Percentiles rank a stretch among this genome's conserved stretches.
Conservation (phyloP, 2,329 filamentous ascomycete genomes). For the Diplodia intermedia region DNA sequence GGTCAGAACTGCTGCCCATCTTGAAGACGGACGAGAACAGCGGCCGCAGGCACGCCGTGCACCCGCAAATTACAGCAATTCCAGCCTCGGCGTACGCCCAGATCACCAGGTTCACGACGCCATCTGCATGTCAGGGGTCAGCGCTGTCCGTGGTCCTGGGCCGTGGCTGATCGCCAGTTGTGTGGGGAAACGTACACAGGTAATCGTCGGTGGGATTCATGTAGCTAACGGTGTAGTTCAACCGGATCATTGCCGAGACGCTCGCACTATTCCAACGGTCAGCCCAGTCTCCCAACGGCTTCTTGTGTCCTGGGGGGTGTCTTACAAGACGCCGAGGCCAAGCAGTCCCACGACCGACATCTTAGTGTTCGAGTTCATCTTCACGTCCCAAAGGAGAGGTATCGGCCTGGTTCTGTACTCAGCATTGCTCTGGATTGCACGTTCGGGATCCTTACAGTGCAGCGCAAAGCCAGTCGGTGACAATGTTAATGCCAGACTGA, state of each 20-base stretch:
- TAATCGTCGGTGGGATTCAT: slow-evolving; percentile 44
- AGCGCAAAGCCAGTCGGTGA: slow-evolving; percentile 47
- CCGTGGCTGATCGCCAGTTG: background rate
- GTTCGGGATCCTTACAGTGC: slow-evolving; percentile 37
- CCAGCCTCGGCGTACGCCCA: slow-evolving; percentile 48
- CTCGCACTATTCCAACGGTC: slow-evolving; percentile 19
- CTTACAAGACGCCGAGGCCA: slow-evolving; percentile 40
- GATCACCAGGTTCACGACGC: slow-evolving; percentile 45
- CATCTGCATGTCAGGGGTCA: slow-evolving; percentile 33
- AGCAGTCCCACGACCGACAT: slow-evolving; percentile 38
- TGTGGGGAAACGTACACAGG: slow-evolving; percentile 36
- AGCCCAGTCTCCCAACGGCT: slow-evolving; percentile 36
- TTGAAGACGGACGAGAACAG: slow-evolving; percentile 40
- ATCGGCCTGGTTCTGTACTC: slow-evolving; percentile 36
- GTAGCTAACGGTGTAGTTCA: slow-evolving; percentile 46
- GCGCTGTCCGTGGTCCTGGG: background rate
- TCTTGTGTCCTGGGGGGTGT: background rate
- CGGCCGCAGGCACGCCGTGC: slow-evolving; percentile 41
- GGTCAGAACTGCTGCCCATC: slow-evolving; percentile 33
- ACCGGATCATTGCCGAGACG: slow-evolving; percentile 41
- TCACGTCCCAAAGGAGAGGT: slow-evolving; percentile 39
- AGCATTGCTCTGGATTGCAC: background rate
- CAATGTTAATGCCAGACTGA: slow-evolving; percentile 43
- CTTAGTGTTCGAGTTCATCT: slow-evolving; percentile 39
- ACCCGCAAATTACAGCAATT: slow-evolving; percentile 45